Evolutionary conservation across 2,329 filamentous ascomycete species (phyloP).

Genomic region (Aspergillus versicolor): DNA sequence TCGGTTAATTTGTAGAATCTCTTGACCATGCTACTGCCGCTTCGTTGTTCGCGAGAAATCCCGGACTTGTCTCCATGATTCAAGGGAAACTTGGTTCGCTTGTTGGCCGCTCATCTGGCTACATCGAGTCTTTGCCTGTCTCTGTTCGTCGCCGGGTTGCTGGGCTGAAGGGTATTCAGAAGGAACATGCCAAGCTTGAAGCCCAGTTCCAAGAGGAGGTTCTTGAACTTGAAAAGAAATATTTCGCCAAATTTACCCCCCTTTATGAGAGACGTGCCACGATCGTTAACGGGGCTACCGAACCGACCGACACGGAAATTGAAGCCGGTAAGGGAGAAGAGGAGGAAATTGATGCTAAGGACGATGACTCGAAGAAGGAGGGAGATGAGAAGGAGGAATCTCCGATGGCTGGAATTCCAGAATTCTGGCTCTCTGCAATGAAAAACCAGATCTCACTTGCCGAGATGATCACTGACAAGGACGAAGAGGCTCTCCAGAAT

Average conservation of each 20-base stretch:
- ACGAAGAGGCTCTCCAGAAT: conserved; percentile 88
- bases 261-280: conserved; percentile 92
- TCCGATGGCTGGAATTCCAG: conserved; percentile 77
- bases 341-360: conserved; percentile 60
- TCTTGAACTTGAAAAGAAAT: conserved; percentile 97
- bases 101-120: conserved; percentile 92
- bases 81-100: conserved; percentile 92
- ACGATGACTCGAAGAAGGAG: conserved; percentile 54
- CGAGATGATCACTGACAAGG: conserved; percentile 97
- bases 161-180: conserved; percentile 96
- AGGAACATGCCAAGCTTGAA: conserved; percentile 97
- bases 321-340: conserved; percentile 81
- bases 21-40: conserved; percentile 83
- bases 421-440: conserved; percentile 99
- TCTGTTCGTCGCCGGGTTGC: conserved; percentile 90
- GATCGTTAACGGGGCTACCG: conserved; percentile 82
- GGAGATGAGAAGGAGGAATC: conserved; percentile 44
- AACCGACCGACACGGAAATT: conserved; percentile 86
- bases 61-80: conserved; percentile 93
- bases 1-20: conserved; percentile 64
- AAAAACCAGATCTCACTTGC: conserved; percentile 98
- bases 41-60: conserved; percentile 93
- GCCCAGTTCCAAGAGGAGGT: conserved; percentile 98
- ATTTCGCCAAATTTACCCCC: conserved; percentile 97
- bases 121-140: conserved; percentile 91